Evolutionary conservation across 2,329 filamentous ascomycete genomes (phyloP).

Genomic region (Colletotrichum phormii): DNA sequence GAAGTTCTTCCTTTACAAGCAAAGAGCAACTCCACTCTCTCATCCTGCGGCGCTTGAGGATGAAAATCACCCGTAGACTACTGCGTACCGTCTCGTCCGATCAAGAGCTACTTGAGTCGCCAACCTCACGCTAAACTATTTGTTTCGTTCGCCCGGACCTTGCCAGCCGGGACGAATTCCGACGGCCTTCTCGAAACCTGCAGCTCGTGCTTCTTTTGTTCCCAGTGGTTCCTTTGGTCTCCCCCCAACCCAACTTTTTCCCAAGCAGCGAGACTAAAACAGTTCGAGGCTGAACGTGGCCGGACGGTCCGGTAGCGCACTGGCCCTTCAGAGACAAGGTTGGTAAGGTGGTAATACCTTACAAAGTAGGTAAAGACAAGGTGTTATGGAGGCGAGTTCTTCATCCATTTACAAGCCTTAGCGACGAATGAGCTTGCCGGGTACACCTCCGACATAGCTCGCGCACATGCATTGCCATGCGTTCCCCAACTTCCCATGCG

Average conservation of each 20-base stretch:
- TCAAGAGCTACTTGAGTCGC: constrained; percentile 7
- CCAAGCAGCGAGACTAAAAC: neutral
- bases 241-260: no score
- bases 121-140: constrained; percentile 3
- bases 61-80: neutral
- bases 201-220: constrained; percentile 4
- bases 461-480: constrained; percentile 6
- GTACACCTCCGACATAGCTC: constrained; percentile 12
- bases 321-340: neutral
- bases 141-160: constrained; percentile 9
- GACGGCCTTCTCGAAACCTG: constrained; percentile 33
- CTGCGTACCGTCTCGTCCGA: neutral
- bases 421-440: constrained; percentile 9
- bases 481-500: constrained; percentile 13
- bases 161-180: constrained; percentile 19
- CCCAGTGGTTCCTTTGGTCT: neutral
- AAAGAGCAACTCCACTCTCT: neutral
- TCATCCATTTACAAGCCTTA: neutral
- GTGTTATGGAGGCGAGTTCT: neutral
- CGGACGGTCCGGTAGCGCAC: constrained; percentile 21
- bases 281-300: constrained; percentile 10
- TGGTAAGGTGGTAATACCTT: neutral
- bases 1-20: neutral
- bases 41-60: neutral
- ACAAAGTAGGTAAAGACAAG: no score